phyloP scores from a whole-genome alignment of 139 green algal genomes.

The Ettlia oleoabundans region DNA sequence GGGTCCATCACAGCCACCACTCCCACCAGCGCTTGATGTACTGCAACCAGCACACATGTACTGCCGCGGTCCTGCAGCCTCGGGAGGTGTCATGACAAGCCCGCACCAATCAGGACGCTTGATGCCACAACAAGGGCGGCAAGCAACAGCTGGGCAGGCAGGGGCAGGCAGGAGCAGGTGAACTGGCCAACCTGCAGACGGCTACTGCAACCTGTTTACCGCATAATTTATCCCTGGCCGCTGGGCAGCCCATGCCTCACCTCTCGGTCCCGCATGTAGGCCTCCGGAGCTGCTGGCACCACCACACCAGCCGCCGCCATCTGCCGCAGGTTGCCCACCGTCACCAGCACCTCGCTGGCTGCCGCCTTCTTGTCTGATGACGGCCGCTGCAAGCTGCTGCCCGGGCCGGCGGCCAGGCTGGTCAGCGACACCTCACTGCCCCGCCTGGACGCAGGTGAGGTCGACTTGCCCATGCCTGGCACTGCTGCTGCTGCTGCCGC shows the following conservation, averaged over 20 bases:
- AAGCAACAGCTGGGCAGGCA: too few species aligned
- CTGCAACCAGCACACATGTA: constrained; percentile 76
- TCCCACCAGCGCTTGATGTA: constrained; percentile 58
- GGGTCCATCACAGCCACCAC: constrained; percentile 85
- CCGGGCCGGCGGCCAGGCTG: background rate
- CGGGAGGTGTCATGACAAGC: too few species aligned
- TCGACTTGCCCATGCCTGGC: background rate
- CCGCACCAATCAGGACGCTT: too few species aligned
- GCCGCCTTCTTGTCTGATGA: background rate
- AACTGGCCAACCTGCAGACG: too few species aligned
- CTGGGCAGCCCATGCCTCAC: background rate
- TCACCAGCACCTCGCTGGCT: constrained; percentile 46
- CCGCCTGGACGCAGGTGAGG: background rate
- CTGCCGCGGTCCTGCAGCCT: constrained; percentile 45
- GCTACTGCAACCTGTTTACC: too few species aligned
- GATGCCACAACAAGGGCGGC: too few species aligned
- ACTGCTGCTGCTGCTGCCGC: constrained; percentile 25
- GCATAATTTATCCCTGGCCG: background rate
- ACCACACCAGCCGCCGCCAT: constrained; percentile 69
- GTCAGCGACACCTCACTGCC: too few species aligned
- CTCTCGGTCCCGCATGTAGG: constrained; percentile 61
- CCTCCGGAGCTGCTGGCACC: constrained; percentile 53
- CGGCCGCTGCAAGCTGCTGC: constrained; percentile 17
- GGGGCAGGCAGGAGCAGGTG: too few species aligned
- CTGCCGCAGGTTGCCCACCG: constrained; percentile 78